Evolutionary conservation across 1,284 basidiomycete genomes (phyloP), one percentile per base, ranked within the genome.

Genomic region (Hypsizygus ulmarius): DNA sequence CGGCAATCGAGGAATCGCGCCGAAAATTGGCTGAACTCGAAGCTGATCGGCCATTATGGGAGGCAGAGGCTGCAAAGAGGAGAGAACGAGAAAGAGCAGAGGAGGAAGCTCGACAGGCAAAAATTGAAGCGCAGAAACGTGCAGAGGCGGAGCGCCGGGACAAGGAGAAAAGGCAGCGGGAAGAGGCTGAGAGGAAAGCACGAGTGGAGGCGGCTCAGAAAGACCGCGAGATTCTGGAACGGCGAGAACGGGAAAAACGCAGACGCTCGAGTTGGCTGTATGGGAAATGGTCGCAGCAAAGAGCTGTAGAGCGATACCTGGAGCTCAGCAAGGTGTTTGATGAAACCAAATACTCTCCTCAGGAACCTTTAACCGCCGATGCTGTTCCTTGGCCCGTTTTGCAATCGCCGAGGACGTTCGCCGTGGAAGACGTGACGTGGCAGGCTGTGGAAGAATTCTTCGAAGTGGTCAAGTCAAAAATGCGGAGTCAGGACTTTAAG

Each of bases 371-470:
- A 9, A 65, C 71, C 1, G 81, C 82, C 53, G 75, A 79, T 37
- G 73, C 72, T 30, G 70, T 90, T 28, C 87, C 87, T 0, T 90
- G 87, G 87, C 87, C 87, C 2, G 76, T 83, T 14, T 62, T 90
- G 33, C 67, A 70, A 36, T 63, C 73, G 16, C 82, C 82, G 0
- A 60, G 66, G 12, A 58, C 63, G 21, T 75, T 82, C 47, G 70
- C 71, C 5, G 65, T 84, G 1, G 78, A 84, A 57, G 82, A 87
- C 55, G 71, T 89, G 41, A 80, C 82, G 49, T 87, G 82, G 82
- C 63, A 70, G 11, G 69, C 80, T 0, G 85, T 89, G 39, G 83
- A 87, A 60, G 66, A 66, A n/a, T 90, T 90, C 64, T 90, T 89
- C 59, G 62, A 64, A 14, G 68, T 70, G 2, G 73, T 81, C 25